Evolutionary conservation across 257 asterid genomes (phyloP).

Genomic region (Leonotis leonurus): DNA sequence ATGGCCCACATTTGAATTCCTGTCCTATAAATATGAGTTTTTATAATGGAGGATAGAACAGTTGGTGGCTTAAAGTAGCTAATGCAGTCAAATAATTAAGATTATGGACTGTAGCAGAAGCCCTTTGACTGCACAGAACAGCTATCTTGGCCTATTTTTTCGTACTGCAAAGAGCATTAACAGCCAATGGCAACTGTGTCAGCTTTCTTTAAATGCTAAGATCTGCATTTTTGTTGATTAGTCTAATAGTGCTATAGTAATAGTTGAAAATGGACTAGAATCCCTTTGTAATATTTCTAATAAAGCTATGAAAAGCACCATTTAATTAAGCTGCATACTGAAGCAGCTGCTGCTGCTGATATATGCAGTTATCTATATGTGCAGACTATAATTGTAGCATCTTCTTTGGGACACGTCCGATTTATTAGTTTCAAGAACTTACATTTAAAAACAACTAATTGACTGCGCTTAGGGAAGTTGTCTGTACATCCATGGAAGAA

Average conservation of each 20-base stretch:
- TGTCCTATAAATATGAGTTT: conserved; percentile 39
- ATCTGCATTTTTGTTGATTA: conserved; percentile 13
- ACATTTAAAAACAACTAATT: not conserved
- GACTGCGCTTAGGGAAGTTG: not conserved
- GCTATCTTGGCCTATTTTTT: conserved; percentile 16
- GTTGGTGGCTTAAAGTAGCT: conserved; percentile 17
- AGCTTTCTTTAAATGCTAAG: conserved; percentile 24
- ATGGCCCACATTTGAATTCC: conserved; percentile 64
- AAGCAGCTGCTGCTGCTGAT: conserved; percentile 10
- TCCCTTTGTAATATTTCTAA: too few relatives aligned
- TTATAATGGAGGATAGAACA: not conserved
- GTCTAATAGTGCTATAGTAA: not conserved
- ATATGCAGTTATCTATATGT: not conserved
- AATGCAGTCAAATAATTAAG: conserved; percentile 19
- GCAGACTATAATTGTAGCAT: not conserved
- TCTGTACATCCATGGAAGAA: not conserved
- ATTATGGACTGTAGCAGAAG: conserved; percentile 2
- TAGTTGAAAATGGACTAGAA: not conserved
- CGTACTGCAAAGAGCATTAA: conserved; percentile 19
- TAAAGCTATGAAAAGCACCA: too few relatives aligned
- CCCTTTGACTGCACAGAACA: conserved; percentile 15
- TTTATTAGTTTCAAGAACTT: not conserved
- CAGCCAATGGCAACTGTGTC: conserved; percentile 17
- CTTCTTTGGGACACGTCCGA: not conserved
- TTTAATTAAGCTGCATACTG: conserved; percentile 9